Evolutionary conservation across 306 rosid species (phyloP).

Genomic region (Astragalus glycyphyllos): DNA sequence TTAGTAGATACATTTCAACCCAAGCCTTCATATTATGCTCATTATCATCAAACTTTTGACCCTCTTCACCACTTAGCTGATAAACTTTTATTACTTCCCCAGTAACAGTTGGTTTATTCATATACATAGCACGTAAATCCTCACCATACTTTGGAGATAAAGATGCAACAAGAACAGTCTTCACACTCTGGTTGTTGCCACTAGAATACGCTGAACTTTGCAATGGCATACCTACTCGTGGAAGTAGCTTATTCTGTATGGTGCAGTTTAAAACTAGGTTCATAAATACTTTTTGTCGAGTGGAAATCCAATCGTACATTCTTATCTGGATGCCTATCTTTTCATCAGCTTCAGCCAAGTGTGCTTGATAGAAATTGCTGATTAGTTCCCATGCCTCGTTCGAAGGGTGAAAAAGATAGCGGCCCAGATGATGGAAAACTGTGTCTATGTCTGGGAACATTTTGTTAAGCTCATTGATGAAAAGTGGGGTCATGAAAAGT

Average conservation of each 20-base stretch:
- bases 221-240: constrained; percentile 31
- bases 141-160: constrained; percentile 46
- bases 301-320: background rate
- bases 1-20: no score
- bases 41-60: no score
- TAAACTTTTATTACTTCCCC: constrained; percentile 44
- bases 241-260: constrained; percentile 46
- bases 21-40: no score
- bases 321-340: constrained; percentile 43
- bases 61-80: no score
- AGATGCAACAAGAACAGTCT: constrained; percentile 42
- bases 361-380: constrained; percentile 39
- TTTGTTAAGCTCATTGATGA: no score
- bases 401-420: constrained; percentile 47
- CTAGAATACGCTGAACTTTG: background rate
- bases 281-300: constrained; percentile 47
- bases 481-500: constrained; percentile 35
- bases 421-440: constrained; percentile 40
- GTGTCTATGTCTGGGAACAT: background rate
- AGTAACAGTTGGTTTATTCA: constrained; percentile 48
- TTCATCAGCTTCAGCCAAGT: constrained; percentile 38
- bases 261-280: constrained; percentile 56
- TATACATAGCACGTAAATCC: constrained; percentile 47
- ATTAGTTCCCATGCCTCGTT: constrained; percentile 54
- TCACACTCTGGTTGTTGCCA: constrained; percentile 23